Evolutionary conservation across 164 flowering plant genomes (phyloP).

Genomic region (Macadamia tetraphylla): DNA sequence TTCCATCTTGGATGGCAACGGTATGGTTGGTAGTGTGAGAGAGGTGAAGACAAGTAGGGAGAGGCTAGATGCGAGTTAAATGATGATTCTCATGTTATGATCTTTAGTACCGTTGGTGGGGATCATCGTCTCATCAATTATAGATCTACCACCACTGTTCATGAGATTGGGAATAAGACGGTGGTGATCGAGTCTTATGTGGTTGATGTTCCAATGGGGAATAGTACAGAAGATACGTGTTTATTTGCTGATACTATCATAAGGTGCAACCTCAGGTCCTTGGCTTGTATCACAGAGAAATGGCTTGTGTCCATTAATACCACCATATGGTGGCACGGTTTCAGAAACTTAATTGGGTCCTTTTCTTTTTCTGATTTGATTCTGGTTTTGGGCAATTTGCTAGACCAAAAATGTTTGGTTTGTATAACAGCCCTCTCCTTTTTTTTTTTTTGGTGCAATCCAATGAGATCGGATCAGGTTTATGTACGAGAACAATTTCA

Average conservation of each 20-base stretch:
- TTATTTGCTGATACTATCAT: slow-evolving; percentile 39
- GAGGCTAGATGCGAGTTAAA: slow-evolving; percentile 32
- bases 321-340: too few relatives aligned
- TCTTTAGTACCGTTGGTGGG: slow-evolving; percentile 30
- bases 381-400: too few relatives aligned
- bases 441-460: too few relatives aligned
- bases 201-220: slow-evolving; percentile 43
- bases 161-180: slow-evolving; percentile 10
- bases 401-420: too few relatives aligned
- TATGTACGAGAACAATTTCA: too few relatives aligned
- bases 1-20: slow-evolving; percentile 17
- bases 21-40: slow-evolving; percentile 20
- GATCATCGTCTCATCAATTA: slow-evolving; percentile 40
- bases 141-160: slow-evolving; percentile 25
- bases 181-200: slow-evolving; percentile 39
- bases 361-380: too few relatives aligned
- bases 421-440: too few relatives aligned
- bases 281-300: slow-evolving; percentile 24
- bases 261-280: slow-evolving; percentile 29
- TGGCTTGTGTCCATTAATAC: not conserved
- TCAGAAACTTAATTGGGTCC: too few relatives aligned
- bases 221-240: slow-evolving; percentile 41
- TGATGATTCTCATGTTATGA: slow-evolving; percentile 29
- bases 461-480: too few relatives aligned
- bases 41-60: slow-evolving; percentile 31